Conservation (phyloP, 768 basidiomycete species). For the Trametes punicea region DNA sequence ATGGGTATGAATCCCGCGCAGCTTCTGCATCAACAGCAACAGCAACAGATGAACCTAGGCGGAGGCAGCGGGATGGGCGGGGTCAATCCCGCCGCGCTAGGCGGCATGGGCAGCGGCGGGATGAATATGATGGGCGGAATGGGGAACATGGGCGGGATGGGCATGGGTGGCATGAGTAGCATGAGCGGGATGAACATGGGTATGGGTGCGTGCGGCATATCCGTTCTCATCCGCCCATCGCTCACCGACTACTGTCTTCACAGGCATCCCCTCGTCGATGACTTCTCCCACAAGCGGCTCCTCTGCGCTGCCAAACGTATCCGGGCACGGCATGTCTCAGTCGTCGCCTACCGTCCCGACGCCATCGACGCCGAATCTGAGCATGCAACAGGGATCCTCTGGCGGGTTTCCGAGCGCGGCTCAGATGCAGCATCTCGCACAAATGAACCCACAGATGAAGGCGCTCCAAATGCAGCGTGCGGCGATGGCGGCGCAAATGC, state of each 20-base stretch:
- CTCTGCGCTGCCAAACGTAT: conserved; percentile 9
- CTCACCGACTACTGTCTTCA: background rate
- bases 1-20: conserved; percentile 20
- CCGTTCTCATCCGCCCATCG: background rate
- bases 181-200: conserved; percentile 14
- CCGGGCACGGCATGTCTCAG: conserved; percentile 6
- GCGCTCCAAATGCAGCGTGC: conserved; percentile 31
- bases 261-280: conserved; percentile 1
- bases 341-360: background rate
- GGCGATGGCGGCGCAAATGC: conserved; percentile 13
- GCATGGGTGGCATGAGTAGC: conserved; percentile 22
- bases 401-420: conserved; percentile 11
- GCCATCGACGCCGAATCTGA: conserved; percentile 7
- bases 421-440: conserved; percentile 28
- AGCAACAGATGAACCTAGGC: conserved; percentile 24
- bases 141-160: conserved; percentile 23
- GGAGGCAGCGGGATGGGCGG: conserved; percentile 21
- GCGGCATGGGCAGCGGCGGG: conserved; percentile 9
- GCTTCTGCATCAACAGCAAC: conserved; percentile 12
- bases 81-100: conserved; percentile 25
- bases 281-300: conserved; percentile 11
- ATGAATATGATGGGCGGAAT: conserved; percentile 14
- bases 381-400: conserved; percentile 1
- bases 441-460: conserved; percentile 25
- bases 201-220: conserved; percentile 3